Percentiles rank a stretch among this genome's conserved stretches.
Evolutionary conservation across 371 early-diverging fungal genomes (phyloP).

Genomic region (Syncephalastrum racemosum): DNA sequence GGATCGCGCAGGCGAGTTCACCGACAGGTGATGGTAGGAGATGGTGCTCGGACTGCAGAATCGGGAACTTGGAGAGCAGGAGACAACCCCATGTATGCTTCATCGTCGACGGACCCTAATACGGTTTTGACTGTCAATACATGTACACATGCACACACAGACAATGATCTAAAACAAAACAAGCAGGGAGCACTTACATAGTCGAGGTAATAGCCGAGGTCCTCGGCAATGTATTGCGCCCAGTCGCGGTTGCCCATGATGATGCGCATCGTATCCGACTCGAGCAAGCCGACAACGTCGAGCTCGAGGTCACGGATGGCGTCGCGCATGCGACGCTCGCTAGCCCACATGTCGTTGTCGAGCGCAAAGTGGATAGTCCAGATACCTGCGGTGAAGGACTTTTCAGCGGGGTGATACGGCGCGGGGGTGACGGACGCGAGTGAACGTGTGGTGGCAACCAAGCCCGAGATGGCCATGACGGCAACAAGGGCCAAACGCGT

Average conservation of each 20-base stretch:
- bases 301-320: conserved; percentile 75
- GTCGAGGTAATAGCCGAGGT: conserved; percentile 76
- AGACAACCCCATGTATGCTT: conserved; percentile 89
- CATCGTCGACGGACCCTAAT: conserved; percentile 70
- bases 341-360: conserved; percentile 84
- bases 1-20: conserved; percentile 84
- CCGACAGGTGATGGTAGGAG: conserved; percentile 81
- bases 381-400: conserved; percentile 77
- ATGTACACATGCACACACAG: background rate
- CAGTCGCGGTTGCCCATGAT: conserved; percentile 88
- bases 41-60: conserved; percentile 69
- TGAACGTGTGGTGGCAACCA: conserved; percentile 36
- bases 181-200: conserved; percentile 46
- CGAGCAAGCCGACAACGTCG: conserved; percentile 82
- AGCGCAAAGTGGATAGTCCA: conserved; percentile 89
- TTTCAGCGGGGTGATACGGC: conserved; percentile 65
- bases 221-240: conserved; percentile 79
- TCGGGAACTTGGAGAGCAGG: conserved; percentile 85
- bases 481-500: conserved; percentile 28
- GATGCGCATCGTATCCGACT: conserved; percentile 79
- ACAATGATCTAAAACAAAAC: background rate
- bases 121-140: background rate
- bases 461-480: conserved; percentile 29
- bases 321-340: conserved; percentile 72
- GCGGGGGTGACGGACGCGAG: conserved; percentile 44